Evolutionary conservation across 2,329 filamentous ascomycete genomes (phyloP).

Genomic region (Camptophora hylomeconis): DNA sequence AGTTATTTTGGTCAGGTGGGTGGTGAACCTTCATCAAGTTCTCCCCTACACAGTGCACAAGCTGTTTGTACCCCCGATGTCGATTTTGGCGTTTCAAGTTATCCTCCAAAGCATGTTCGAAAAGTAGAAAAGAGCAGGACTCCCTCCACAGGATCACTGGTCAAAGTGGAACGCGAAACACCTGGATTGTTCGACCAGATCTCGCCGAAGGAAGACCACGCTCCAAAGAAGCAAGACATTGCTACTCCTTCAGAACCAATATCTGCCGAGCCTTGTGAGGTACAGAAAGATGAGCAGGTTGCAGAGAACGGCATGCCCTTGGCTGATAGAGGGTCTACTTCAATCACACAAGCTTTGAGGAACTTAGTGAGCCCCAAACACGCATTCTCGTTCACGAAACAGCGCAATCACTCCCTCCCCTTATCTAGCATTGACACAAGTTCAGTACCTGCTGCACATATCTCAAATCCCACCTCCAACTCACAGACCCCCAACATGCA

Average conservation of each 20-base stretch:
- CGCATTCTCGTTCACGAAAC: slow-evolving; percentile 24
- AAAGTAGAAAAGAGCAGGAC: slow-evolving; percentile 18
- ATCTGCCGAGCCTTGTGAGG: slow-evolving; percentile 29
- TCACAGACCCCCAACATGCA: slow-evolving; percentile 34
- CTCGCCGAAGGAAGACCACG: slow-evolving; percentile 15
- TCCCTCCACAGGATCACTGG: slow-evolving; percentile 28
- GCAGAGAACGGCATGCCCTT: slow-evolving; percentile 25
- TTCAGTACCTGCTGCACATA: slow-evolving; percentile 52
- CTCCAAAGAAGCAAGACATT: slow-evolving; percentile 18
- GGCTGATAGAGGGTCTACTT: slow-evolving; percentile 26
- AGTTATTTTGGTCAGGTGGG: slow-evolving; percentile 99
- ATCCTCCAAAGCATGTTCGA: slow-evolving; percentile 16
- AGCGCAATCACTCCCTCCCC: slow-evolving; percentile 38
- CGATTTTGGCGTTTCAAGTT: slow-evolving; percentile 17
- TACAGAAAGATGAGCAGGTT: slow-evolving; percentile 30
- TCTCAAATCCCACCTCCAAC: slow-evolving; percentile 53
- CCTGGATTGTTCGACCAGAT: slow-evolving; percentile 8
- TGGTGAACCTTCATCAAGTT: slow-evolving; percentile 57
- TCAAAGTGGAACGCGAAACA: slow-evolving; percentile 28
- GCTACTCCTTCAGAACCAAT: slow-evolving; percentile 31
- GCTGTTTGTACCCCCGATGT: slow-evolving; percentile 21
- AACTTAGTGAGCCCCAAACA: slow-evolving; percentile 29
- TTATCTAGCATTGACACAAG: slow-evolving; percentile 53
- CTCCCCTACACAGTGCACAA: slow-evolving; percentile 27
- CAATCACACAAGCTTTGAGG: slow-evolving; percentile 32